A percentile compares a stretch with the other conserved stretches of the same genome.
phyloP scores from a whole-genome alignment of 2,329 filamentous ascomycete genomes.

The Xylaria sp. region DNA sequence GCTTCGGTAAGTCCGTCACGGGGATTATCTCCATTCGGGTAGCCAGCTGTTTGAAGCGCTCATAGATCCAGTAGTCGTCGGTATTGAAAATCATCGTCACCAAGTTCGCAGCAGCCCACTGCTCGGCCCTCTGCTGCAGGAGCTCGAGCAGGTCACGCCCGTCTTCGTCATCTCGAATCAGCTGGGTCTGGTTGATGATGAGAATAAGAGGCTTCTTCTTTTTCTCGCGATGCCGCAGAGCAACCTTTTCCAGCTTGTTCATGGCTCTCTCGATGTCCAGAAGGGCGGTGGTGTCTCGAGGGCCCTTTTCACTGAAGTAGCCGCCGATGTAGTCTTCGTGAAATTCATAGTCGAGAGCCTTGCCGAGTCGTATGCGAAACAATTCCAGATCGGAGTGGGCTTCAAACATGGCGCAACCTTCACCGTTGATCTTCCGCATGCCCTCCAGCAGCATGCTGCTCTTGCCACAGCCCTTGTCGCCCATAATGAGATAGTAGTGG shows the following conservation, averaged over 20 bases:
- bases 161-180: constrained; percentile 90
- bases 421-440: constrained; percentile 91
- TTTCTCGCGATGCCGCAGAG: constrained; percentile 73
- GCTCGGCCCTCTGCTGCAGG: constrained; percentile 93
- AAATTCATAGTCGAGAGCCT: constrained; percentile 94
- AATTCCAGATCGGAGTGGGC: constrained; percentile 95
- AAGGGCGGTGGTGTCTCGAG: constrained; percentile 89
- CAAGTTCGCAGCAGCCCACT: constrained; percentile 92
- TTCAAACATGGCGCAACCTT: constrained; percentile 94
- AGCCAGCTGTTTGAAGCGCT: constrained; percentile 89
- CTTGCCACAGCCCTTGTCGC: constrained; percentile 97
- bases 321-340: constrained; percentile 98
- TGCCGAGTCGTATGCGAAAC: constrained; percentile 90
- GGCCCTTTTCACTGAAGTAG: constrained; percentile 93
- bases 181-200: constrained; percentile 93
- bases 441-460: constrained; percentile 95
- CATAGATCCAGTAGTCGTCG: constrained; percentile 99
- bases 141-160: constrained; percentile 94
- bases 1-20: constrained; percentile 83
- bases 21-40: constrained; percentile 95
- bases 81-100: constrained; percentile 95
- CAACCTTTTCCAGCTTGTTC: constrained; percentile 98
- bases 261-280: constrained; percentile 96
- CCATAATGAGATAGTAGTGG: constrained; percentile 91
- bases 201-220: constrained; percentile 80